A percentile compares a stretch with the other conserved stretches of the same genome.
Evolutionary conservation across 768 basidiomycete species (phyloP).

Genomic region (Lactifluus volemus): DNA sequence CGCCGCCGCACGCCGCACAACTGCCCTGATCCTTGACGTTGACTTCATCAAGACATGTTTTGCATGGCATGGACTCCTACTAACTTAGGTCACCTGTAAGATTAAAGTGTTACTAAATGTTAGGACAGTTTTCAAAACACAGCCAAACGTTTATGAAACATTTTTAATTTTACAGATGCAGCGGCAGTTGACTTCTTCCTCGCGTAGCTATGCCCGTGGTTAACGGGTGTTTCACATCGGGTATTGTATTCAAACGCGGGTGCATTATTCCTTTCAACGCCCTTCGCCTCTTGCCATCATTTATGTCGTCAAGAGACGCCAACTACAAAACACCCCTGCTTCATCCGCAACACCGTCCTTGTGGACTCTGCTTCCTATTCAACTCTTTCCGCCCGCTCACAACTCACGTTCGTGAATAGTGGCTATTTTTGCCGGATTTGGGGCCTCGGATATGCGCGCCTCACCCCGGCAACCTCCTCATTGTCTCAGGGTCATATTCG

Average conservation of each 20-base stretch:
- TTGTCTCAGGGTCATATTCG: background rate
- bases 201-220: background rate
- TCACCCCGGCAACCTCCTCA: background rate
- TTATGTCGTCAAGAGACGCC: background rate
- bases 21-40: background rate
- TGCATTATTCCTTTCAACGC: background rate
- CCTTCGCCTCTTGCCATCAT: background rate
- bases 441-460: background rate
- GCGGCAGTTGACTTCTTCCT: conserved; percentile 22
- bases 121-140: background rate
- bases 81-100: conserved; percentile 35
- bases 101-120: background rate
- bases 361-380: background rate
- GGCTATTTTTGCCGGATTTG: no score
- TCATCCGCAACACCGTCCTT: background rate
- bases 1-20: no score
- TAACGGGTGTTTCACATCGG: background rate
- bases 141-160: background rate
- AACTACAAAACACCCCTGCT: background rate
- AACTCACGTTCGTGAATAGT: background rate
- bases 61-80: background rate
- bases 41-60: background rate
- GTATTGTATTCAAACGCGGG: background rate
- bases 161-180: background rate
- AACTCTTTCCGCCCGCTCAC: no score